Evolutionary conservation across 116 monocot species (phyloP), one percentile per base, ranked within the genome.

Genomic region (Cymodocea nodosa): DNA sequence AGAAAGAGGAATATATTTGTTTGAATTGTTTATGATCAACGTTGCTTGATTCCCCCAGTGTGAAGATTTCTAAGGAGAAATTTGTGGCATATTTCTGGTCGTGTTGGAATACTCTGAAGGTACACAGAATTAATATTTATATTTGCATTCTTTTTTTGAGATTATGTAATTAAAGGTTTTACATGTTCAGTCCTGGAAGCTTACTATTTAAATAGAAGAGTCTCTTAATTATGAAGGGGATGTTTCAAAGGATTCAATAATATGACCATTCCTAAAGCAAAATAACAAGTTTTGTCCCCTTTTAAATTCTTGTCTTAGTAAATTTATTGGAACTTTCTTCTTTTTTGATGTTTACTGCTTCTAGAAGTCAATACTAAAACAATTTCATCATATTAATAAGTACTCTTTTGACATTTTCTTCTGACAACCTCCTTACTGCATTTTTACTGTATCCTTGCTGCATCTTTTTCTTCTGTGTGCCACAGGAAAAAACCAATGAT

Each of bases 81-180:
- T 97, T 97, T 67, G 55, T 80, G 67, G 65, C 62, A 49, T 83
- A 97, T 73, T 97, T 97, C 78, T 97, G 90, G 91, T 97, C 88
- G 91, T 97, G 95, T 66, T 97, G 83, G 83, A 69, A 85, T 50
- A 83, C 62, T 50, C 62, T 97, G 70, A 77, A 82, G 85, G 95
- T 97, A 76, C 20, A 19, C 37, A 9, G 12, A n/a, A 12, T 66
- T 59, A 8, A 1, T 60, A 35, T 65, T 59, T 48, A 10, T 44
- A n/a, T 16, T 60, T 60, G 4, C 15, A 25, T 9, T 4, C 10
- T 2, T 13, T 12, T 30, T 22, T 59, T 22, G 20, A 13, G 14
- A 59, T 25, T 4, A 22, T 0, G 4, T 9, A 34, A 60, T 56
- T 16, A 10, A 23, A 23, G 10, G 6, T 10, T 9, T 22, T 22